Evolutionary conservation across 805 yeast genomes (phyloP), one percentile per base, ranked within the genome.

Genomic region (Ogataea neopini): DNA sequence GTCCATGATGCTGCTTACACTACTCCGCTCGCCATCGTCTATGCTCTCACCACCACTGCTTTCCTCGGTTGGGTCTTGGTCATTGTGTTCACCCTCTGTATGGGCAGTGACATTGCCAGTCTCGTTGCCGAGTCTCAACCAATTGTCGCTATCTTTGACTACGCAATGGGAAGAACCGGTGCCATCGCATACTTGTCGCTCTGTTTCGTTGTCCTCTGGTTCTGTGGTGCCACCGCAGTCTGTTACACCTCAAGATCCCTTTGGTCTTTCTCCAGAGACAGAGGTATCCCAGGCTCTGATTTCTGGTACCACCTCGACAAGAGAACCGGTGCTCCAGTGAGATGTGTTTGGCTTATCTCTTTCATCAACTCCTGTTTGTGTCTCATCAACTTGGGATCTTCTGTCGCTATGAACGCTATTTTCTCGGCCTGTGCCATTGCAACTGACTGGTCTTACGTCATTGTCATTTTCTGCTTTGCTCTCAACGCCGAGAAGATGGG

Each of bases 1-100:
- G 75, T 80, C 48, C 68, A 71, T 47, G 71, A 75, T 49, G 84
- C 87, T 15, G 77, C 77, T 11, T 68, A 66, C 47, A 69, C 75
- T 26, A 79, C 83, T 7, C 86, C 87, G 15, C 61, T 75, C 49
- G 87, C 86, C 8, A 81, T 82, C 43, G 71, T 80, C 6, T 68
- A 78, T 9, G 81, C 84, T 15, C 71, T 79, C 43, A 58, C 72
- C 10, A 70, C 73, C 4, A 77, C 82, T 43, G 75, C 79, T 58
- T 47, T 74, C 30, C 57, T 77, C 32, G 83, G 83, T 17, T 77
- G 79, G 75, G 60, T 71, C 44, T 67, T 77, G 36, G 67, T 73
- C 48, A 68, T 79, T 49, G 80, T 76, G 20, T 70, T 73, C 50
- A 70, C 74, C 40, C 70, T 77, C 36, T 66, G 72, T 49, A 74